phyloP scores from a whole-genome alignment of 2,329 filamentous ascomycete species.

The Cladosporium halotolerans region DNA sequence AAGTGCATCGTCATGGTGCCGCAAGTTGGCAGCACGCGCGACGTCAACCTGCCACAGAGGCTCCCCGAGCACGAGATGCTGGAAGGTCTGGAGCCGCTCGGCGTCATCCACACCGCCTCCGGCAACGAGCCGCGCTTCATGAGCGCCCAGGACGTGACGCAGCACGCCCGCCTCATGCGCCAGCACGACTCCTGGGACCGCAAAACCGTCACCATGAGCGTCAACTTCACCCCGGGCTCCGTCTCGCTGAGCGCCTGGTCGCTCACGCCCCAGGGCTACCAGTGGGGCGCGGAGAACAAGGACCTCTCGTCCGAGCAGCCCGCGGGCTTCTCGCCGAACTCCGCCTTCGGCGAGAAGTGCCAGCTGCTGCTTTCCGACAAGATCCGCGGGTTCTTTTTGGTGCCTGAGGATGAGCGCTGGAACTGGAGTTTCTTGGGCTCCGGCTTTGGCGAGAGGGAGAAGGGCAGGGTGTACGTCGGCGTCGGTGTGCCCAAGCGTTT shows the following conservation, averaged over 20 bases:
- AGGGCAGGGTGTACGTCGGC: constrained; percentile 77
- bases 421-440: constrained; percentile 98
- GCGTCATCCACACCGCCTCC: constrained; percentile 90
- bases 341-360: constrained; percentile 88
- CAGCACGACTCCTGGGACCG: constrained; percentile 75
- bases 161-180: constrained; percentile 85
- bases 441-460: constrained; percentile 79
- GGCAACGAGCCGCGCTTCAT: constrained; percentile 96
- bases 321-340: constrained; percentile 69
- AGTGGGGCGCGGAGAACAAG: constrained; percentile 95
- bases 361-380: constrained; percentile 89
- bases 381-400: constrained; percentile 92
- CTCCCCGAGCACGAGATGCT: constrained; percentile 90
- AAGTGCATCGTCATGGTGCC: constrained; percentile 96
- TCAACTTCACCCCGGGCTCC: constrained; percentile 93
- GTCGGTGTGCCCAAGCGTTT: constrained; percentile 83
- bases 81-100: constrained; percentile 77
- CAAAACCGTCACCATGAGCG: constrained; percentile 89
- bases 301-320: constrained; percentile 89
- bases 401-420: constrained; percentile 85
- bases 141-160: constrained; percentile 89
- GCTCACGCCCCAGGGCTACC: constrained; percentile 84
- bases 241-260: constrained; percentile 93
- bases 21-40: constrained; percentile 87
- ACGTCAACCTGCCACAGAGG: constrained; percentile 83